Base-by-base conservation (phyloP, 768 basidiomycete genomes). In the Stropharia rugosoannulata region DNA sequence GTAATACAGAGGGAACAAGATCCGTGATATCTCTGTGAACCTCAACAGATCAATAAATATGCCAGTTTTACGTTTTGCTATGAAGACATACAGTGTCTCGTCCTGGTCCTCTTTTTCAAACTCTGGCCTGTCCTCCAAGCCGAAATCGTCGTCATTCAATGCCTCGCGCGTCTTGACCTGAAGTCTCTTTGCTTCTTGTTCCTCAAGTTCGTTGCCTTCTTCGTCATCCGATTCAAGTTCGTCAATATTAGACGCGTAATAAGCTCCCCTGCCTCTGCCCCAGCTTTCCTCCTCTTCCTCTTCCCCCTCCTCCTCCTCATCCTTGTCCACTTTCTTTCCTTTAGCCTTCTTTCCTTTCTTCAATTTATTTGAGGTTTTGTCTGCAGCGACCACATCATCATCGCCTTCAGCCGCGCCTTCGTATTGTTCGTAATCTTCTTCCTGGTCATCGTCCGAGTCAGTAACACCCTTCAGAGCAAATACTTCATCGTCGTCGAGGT, bases 241-340 rank as follows among this genome's bases (percentile, higher is more conserved):
- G 36, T 79, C 87, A 32, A 90, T 92, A 68, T 93, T 93, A 4
- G 89, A 90, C 3, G 91, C 84, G 66, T 96, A 96, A 71, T 95
- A 98, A 4, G 84, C 87, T 39, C 84, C 78, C 70, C 87, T 87
- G 59, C 84, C 82, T 56, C 75, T 78, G 9, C 95, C 95, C 95
- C 95, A 98, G 1, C 80, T 82, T 69, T 93, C 91, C 58, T 79
- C 79, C 37, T 82, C 81, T 8, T 75, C 74, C 16, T 82, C 81
- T n/a, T 69, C 68, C 40, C 66, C 65, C 8, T 67, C 65, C 45
- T 70, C 68, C 15, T 72, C 73, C 8, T 72, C 69, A 5, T 66
- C 67, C 7, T 66, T 66, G n/a, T 62, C 59, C 5, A 54, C 51
- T 22, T 56, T 59, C 78, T 54, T 69, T 60, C 54, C 65, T 57